Conservation (phyloP, 495 filamentous ascomycete genomes). For the Aspergillus mulundensis region DNA sequence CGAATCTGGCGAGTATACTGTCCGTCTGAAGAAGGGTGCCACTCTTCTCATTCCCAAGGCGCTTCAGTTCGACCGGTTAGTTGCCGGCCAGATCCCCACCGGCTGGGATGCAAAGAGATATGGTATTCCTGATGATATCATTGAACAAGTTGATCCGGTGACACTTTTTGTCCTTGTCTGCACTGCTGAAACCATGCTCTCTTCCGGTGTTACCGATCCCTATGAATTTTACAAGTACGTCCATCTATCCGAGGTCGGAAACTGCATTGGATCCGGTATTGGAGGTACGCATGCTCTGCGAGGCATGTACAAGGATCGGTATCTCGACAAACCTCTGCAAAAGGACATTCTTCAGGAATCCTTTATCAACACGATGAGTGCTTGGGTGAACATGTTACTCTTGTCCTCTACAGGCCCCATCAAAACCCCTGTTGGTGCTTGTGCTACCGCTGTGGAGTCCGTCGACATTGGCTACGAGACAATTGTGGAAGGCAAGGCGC, state of each 20-base stretch:
- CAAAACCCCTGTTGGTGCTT: slow-evolving; percentile 97
- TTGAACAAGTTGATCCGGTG: slow-evolving; percentile 93
- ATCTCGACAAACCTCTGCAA: slow-evolving; percentile 93
- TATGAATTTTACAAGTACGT: slow-evolving; percentile 99
- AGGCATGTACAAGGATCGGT: slow-evolving; percentile 98
- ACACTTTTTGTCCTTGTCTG: slow-evolving; percentile 93
- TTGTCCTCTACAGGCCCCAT: slow-evolving; percentile 96
- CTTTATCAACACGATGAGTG: slow-evolving; percentile 99
- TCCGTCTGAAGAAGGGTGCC: slow-evolving; percentile 91
- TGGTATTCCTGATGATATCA: slow-evolving; percentile 95
- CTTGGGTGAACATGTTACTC: slow-evolving; percentile 99
- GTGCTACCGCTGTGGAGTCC: slow-evolving; percentile 95
- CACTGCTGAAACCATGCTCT: slow-evolving; percentile 83
- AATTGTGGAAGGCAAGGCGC: slow-evolving; percentile 94
- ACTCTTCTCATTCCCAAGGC: slow-evolving; percentile 94
- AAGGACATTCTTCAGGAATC: slow-evolving; percentile 99
- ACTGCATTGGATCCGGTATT: slow-evolving; percentile 96
- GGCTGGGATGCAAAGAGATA: slow-evolving; percentile 96
- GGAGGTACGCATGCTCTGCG: slow-evolving; percentile 88
- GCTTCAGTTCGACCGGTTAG: slow-evolving; percentile 90
- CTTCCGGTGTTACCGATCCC: slow-evolving; percentile 96
- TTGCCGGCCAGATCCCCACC: slow-evolving; percentile 93
- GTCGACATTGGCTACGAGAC: slow-evolving; percentile 97
- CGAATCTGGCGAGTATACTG: slow-evolving; percentile 92
- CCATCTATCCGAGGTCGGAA: slow-evolving; percentile 95